Base-by-base conservation (phyloP, 2,329 filamentous ascomycete genomes). In the Fusarium anguioides region DNA sequence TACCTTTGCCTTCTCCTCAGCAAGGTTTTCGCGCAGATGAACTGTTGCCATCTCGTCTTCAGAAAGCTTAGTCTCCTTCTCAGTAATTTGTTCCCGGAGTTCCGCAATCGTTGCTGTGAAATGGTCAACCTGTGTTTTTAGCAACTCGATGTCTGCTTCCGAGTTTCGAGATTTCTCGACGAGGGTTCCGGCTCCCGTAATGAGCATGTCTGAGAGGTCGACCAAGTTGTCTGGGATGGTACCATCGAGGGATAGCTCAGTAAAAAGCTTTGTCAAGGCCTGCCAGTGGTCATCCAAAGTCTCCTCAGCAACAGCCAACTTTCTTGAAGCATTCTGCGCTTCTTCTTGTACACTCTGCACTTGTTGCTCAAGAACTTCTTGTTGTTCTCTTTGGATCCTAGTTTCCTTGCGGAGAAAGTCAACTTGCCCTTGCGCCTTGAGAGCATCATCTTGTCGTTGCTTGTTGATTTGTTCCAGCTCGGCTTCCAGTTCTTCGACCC, bases 391-490 rank as follows among this genome's bases (percentile, higher is more conserved):
- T 72, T 89, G 87, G 33, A 86, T 78, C 46, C 83, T 82, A 4
- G 83, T 81, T 74, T 91, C 88, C 60, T 87, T 88, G 21, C 87
- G 84, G 24, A 91, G 78, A 64, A 86, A 88, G 3, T 89, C 86
- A 21, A 89, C 81, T 70, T 91, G 87, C 3, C 86, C 87, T 64
- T 90, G 86, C 1, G 82, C 81, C 64, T 87, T 89, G 42, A 87
- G 81, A 3, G 78, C 73, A 51, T 89, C 87, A 35, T 89, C 87
- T 37, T 82, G 81, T 63, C 82, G 81, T 61, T 89, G 84, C 62
- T 86, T 86, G 33, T 81, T 83, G 17, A 90, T 77, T 47, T 84
- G 86, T 54, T 92, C 87, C 17, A 97, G 80, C 70, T 97, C 91
- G 17, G 86, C 82, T 72, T 94, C 87, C 2, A 97, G 83, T 10